A percentile compares a stretch with the other conserved stretches of the same genome.
phyloP scores from a whole-genome alignment of 108 stramenopile genomes.

The Nitzschia sp. region DNA sequence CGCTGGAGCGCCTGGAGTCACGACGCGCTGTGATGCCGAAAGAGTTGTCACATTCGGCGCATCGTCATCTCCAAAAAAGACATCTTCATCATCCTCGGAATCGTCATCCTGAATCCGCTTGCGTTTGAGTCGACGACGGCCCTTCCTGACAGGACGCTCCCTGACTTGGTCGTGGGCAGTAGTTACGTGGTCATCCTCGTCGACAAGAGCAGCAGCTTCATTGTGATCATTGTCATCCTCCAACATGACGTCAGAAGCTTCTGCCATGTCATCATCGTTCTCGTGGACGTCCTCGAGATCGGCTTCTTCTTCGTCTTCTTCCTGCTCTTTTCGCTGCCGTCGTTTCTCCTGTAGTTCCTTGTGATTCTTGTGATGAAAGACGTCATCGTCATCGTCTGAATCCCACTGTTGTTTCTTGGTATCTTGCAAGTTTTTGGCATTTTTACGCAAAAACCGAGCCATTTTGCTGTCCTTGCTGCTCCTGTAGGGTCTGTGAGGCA shows the following conservation, averaged over 20 bases:
- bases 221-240: background rate
- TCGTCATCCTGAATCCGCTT: slow-evolving; percentile 32
- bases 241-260: too few species aligned
- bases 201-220: too few species aligned
- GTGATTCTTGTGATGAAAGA: background rate
- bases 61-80: slow-evolving; percentile 5
- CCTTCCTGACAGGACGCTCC: background rate
- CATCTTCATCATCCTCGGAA: slow-evolving; percentile 41
- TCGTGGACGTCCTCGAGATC: background rate
- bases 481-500: slow-evolving; percentile 6
- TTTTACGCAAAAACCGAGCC: background rate
- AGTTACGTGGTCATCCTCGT: slow-evolving; percentile 5
- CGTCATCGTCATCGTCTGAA: slow-evolving; percentile 10
- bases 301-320: slow-evolving; percentile 5
- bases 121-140: slow-evolving; percentile 7
- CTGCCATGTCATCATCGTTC: background rate
- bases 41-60: slow-evolving; percentile 12
- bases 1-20: slow-evolving; percentile 18
- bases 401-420: too few species aligned
- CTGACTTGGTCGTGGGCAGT: background rate
- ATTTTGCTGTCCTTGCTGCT: background rate
- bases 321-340: background rate
- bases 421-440: slow-evolving; percentile 10
- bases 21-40: slow-evolving; percentile 1
- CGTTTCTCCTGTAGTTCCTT: background rate